Evolutionary conservation across 169 alveolate species (phyloP), one percentile per base, ranked within the genome.

Genomic region (Nephromyces sp.): DNA sequence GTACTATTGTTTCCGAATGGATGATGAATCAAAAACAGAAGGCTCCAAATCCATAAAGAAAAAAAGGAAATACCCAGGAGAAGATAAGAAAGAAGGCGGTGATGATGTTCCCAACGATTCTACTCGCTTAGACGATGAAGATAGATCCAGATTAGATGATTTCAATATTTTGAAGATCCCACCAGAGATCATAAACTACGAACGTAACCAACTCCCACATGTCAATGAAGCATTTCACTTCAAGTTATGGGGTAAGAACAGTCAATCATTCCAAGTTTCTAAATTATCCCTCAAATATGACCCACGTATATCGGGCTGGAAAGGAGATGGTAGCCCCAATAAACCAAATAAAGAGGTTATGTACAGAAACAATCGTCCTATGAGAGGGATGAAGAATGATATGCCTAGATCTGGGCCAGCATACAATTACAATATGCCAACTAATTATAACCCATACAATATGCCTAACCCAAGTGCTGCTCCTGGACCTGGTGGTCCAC

Each of bases 291-390:
- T 80, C n/a, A 80, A 80, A 33, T 80, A 80, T 29, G 86, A 80
- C 74, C 86, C 86, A 0, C 65, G 86, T 66, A 80, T 80, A 33
- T 68, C 83, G 3, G 86, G 86, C 52, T 69, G 78, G 86, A 63
- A 67, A 66, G 77, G 85, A 29, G 77, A 69, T 61, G 67, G 70
- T 29, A 69, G 66, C 70, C 27, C 66, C 6, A 79, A 70, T n/a
- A n/a, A n/a, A n/a, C n/a, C n/a, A n/a, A n/a, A n/a, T n/a, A n/a
- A n/a, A n/a, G n/a, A n/a, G n/a, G n/a, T n/a, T n/a, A n/a, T n/a
- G n/a, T n/a, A n/a, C n/a, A n/a, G n/a, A n/a, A n/a, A n/a, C n/a
- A n/a, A n/a, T n/a, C n/a, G n/a, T n/a, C n/a, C n/a, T n/a, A n/a
- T n/a, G n/a, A n/a, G n/a, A n/a, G n/a, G n/a, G n/a, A n/a, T n/a